Conservation (phyloP, 495 filamentous ascomycete genomes). For the Penicillium mononematosum region DNA sequence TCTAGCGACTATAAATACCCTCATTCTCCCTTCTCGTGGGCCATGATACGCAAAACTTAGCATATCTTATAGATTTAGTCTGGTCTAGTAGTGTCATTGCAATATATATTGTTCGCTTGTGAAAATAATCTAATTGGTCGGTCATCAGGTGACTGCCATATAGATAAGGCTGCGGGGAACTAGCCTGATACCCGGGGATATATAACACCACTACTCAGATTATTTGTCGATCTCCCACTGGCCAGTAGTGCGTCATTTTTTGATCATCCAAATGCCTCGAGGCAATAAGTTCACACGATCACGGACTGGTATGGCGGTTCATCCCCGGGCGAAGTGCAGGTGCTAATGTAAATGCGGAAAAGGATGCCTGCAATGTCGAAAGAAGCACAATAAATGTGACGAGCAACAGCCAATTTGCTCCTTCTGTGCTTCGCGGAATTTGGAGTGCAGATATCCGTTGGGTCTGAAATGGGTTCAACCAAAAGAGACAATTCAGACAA, state of each 20-base stretch:
- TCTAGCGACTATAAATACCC: background rate
- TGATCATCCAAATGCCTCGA: background rate
- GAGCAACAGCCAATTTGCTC: conserved; percentile 25
- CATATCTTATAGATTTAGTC: background rate
- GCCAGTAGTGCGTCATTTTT: background rate
- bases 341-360: background rate
- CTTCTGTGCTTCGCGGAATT: conserved; percentile 16
- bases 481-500: conserved; percentile 16
- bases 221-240: background rate
- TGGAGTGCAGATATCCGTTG: conserved; percentile 25
- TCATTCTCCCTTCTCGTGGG: background rate
- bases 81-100: background rate
- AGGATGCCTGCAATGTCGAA: conserved; percentile 31
- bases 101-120: background rate
- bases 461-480: conserved; percentile 26
- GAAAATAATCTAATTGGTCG: background rate
- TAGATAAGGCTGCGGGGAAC: conserved; percentile 5
- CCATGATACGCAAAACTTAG: background rate
- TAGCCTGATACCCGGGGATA: background rate
- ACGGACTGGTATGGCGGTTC: conserved; percentile 18
- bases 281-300: conserved; percentile 24
- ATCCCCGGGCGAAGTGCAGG: background rate
- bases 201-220: background rate
- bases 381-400: conserved; percentile 30
- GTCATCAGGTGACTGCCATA: background rate